Evolutionary conservation across 345 rosid species (phyloP).

Genomic region (Trapa bicornis): DNA sequence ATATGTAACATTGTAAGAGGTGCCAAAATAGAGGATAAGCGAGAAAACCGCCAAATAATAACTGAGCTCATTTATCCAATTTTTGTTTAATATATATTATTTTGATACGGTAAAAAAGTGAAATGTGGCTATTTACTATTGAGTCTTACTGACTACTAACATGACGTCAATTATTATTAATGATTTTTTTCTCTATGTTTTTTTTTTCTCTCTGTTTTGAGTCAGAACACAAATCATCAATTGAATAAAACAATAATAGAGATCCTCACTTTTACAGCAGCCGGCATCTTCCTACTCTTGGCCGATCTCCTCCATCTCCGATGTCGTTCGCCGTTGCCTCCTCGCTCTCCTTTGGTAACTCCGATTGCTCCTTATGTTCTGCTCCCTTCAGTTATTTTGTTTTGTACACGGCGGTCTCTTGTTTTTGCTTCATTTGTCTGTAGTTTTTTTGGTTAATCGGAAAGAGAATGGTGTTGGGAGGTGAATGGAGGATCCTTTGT

Average conservation of each 20-base stretch:
- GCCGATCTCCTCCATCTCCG: slow-evolving; percentile 6
- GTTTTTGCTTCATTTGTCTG: background rate
- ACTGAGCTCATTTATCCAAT: no score
- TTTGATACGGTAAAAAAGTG: no score
- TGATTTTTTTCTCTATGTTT: background rate
- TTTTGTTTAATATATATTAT: no score
- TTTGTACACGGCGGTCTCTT: background rate
- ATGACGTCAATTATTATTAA: no score
- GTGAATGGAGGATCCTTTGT: background rate
- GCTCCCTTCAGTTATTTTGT: background rate
- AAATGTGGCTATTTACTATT: no score
- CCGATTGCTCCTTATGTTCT: background rate
- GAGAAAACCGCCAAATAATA: no score
- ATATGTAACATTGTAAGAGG: background rate
- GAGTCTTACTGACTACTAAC: no score
- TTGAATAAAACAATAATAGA: background rate
- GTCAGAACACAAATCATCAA: background rate
- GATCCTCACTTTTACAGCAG: background rate
- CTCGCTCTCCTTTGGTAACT: slow-evolving; percentile 45
- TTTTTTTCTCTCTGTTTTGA: background rate
- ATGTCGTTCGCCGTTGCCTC: slow-evolving; percentile 77
- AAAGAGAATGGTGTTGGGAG: background rate
- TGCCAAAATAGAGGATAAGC: background rate
- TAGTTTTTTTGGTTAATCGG: background rate
- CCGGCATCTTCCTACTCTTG: background rate